Base-by-base conservation (phyloP, 2,329 filamentous ascomycete genomes). In the Stemphylium lycopersici region DNA sequence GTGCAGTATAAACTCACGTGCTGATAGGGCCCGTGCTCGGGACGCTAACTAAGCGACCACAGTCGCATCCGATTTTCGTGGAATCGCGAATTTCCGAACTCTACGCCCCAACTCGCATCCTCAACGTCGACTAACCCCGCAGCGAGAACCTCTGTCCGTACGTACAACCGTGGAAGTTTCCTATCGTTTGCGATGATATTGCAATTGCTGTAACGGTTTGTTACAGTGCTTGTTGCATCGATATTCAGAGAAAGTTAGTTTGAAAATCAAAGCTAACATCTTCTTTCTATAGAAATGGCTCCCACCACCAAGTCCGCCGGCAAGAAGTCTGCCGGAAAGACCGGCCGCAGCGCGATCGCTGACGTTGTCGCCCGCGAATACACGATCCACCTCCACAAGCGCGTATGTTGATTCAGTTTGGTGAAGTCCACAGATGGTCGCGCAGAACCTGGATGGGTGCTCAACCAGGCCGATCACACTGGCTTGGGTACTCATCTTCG, bases 351-450 rank as follows among this genome's bases (percentile, higher is more conserved):
- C 82, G 96, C 96, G 84, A 96, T 99, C 82, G 89, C 91, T 82
- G 93, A 99, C 83, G 96, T 99, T 79, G 93, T 99, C 81, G 89
- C 95, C 77, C 91, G 95, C 87, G 96, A 99, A 87, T 99, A 99
- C 89, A 99, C 95, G 82, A 98, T 99, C 85, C 93, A 99, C 88
- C 85, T 99, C 76, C 95, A 99, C 91, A 98, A 96, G 90, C 90
- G 93, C 83, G 91, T 96, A 93, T 80, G 90, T 90, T 80, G 73
- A 68, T 81, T 86, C 84, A 85, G 85, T 87, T 87, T 87, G 79
- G 84, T 87, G 85, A 87, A 87, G 84, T 87, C 84, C 85, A 87
- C 78, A 77, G 79, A 83, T 78, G 83, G 78, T 58, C 82, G 81
- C 75, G 64, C 61, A 62, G 45, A 58, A 61, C 52, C 55, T 47